Percentiles rank a stretch among this genome's conserved stretches.
These are phyloP conservation scores for Hibiscus tridactylites DNA, from an alignment of 345 rosid genomes.

Conservation along the genomic window DNA sequence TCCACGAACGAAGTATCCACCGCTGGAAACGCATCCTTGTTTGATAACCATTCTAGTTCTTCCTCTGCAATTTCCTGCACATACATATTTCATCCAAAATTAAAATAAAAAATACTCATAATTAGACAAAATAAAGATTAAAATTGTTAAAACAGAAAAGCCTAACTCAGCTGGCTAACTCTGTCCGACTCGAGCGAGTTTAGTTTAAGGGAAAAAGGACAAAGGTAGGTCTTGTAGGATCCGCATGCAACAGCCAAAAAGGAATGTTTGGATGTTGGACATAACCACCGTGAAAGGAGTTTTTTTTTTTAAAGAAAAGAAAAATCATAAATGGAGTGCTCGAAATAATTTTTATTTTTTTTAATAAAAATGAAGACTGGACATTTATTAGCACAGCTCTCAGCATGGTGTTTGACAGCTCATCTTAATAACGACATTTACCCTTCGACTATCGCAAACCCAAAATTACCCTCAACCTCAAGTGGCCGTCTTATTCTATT, in stretches of 20 bases:
- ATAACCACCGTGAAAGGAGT: background rate
- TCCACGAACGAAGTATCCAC: background rate
- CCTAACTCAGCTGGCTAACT: constrained; percentile 5
- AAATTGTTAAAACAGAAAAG: background rate
- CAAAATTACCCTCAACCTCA: constrained; percentile 23
- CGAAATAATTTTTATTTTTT: background rate
- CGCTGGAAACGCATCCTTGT: background rate
- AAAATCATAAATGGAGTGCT: no score
- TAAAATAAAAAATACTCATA: no score
- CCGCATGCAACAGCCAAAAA: background rate
- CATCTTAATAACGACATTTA: constrained; percentile 27
- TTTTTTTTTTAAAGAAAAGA: background rate
- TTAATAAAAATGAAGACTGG: background rate
- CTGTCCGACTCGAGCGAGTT: constrained; percentile 13
- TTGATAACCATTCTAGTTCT: background rate
- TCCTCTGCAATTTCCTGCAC: constrained; percentile 24
- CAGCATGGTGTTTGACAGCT: constrained; percentile 47
- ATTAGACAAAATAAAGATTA: no score
- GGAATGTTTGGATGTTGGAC: background rate
- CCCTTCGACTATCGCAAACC: background rate
- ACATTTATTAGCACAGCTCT: constrained; percentile 28
- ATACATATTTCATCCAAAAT: no score
- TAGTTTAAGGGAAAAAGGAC: background rate
- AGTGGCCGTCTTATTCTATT: background rate
- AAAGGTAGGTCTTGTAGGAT: background rate